Evolutionary conservation across 768 basidiomycete species (phyloP), one percentile per base, ranked within the genome.

Genomic region (Lentinula boryana): DNA sequence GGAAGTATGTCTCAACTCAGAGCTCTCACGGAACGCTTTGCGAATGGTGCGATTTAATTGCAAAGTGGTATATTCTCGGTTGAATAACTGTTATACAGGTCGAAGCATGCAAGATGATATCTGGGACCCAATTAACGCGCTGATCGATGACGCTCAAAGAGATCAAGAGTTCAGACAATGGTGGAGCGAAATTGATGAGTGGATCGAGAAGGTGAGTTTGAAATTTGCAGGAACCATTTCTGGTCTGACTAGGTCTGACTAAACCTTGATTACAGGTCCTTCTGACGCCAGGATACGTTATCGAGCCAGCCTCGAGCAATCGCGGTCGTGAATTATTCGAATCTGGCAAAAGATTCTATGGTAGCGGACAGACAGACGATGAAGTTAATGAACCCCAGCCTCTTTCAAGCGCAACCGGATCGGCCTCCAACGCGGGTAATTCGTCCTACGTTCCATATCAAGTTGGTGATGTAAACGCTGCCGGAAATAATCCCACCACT

Each of bases 11-110:
- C 69, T 41, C 85, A 93, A 68, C 80, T 95, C 32, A 86, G 91
- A 50, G 87, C 85, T 1, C 78, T 98, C 10, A 84, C 97, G 44
- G 95, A 98, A 72, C 87, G 96, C 21, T 95, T 98, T 70, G 95
- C 95, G 5, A 88, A 92, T 66, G 83, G 82, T 56, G 69, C 75
- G 66, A 4, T 7, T 84, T 84, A 41, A 27, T 23, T 1, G 3
- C 8, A 1, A 10, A 1, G 12, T 8, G 18, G 5, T 3, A 7
- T 23, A 21, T 1, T 0, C 5, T 40, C 10, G 5, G 13, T 1
- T 21, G 15, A 35, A 35, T 33, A 13, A 2, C 0, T 32, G n/a
- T 38, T 32, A 0, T 36, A 32, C 1, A 56, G 55, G 55, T 5
- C 38, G 55, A 27, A 56, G 40, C 38, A 81, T 95, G 72, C 21